Evolutionary conservation across 129 eudicot species (phyloP).

Genomic region (Flaveria brownii): DNA sequence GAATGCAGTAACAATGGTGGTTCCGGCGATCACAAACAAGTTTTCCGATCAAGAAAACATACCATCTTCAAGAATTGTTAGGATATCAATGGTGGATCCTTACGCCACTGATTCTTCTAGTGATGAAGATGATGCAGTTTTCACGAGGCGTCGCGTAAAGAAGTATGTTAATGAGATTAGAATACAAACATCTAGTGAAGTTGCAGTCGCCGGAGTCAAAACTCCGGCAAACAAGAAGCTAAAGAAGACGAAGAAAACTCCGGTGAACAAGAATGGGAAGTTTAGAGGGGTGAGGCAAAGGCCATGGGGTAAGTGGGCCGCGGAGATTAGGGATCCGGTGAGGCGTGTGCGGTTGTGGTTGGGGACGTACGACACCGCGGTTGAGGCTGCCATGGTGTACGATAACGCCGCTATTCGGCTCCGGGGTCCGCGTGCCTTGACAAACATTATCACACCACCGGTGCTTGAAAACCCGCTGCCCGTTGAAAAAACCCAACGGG

Average conservation of each 20-base stretch:
- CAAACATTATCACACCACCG: constrained; percentile 42
- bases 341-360: constrained; percentile 49
- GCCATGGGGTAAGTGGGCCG: constrained; percentile 68
- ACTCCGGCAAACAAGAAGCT: background rate
- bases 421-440: constrained; percentile 53
- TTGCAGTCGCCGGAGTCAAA: background rate
- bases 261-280: constrained; percentile 31
- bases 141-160: constrained; percentile 41
- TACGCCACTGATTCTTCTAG: constrained; percentile 67
- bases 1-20: constrained; percentile 34
- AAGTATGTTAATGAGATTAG: constrained; percentile 51
- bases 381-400: constrained; percentile 66
- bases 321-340: constrained; percentile 64
- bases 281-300: constrained; percentile 66
- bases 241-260: constrained; percentile 4
- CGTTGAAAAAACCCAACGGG: background rate
- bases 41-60: background rate
- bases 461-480: constrained; percentile 20
- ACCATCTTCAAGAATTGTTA: constrained; percentile 32
- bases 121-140: constrained; percentile 45
- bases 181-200: constrained; percentile 19
- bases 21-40: background rate
- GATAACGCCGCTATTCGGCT: constrained; percentile 60
- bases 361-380: constrained; percentile 67
- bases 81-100: constrained; percentile 41